Conservation (phyloP, 1,139 yeast species). For the Geotrichum fermentans region DNA sequence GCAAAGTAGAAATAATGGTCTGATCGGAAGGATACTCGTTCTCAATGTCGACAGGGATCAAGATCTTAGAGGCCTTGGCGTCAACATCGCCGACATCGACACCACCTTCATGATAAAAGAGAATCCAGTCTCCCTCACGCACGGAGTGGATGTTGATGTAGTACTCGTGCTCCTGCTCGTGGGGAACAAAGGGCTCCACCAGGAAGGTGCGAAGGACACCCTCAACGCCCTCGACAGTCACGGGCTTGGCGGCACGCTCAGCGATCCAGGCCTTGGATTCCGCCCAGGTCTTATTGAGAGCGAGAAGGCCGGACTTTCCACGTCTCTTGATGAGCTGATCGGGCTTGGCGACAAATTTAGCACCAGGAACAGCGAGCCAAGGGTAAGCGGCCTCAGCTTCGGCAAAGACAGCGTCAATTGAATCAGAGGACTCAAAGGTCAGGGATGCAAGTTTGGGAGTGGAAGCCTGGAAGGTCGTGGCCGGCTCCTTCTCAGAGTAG, state of each 20-base stretch:
- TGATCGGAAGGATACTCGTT: conserved; percentile 41
- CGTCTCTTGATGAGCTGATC: conserved; percentile 47
- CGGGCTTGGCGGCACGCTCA: conserved; percentile 41
- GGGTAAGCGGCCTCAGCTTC: conserved; percentile 41
- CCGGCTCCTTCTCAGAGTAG: conserved; percentile 35
- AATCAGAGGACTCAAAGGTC: conserved; percentile 34
- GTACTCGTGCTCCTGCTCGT: conserved; percentile 44
- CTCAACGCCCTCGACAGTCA: conserved; percentile 41
- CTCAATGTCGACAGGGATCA: conserved; percentile 43
- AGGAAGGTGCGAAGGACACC: conserved; percentile 43
- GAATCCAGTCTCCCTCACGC: conserved; percentile 47
- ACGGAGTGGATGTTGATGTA: conserved; percentile 47
- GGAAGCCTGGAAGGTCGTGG: conserved; percentile 36
- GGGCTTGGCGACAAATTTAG: conserved; percentile 45
- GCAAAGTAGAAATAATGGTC: conserved; percentile 34
- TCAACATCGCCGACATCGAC: conserved; percentile 48
- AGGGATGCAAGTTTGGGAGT: conserved; percentile 42
- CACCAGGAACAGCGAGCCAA: conserved; percentile 40
- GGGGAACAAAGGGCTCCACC: conserved; percentile 47
- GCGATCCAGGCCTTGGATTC: conserved; percentile 44
- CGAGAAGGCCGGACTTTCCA: conserved; percentile 44
- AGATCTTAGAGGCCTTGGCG: conserved; percentile 43
- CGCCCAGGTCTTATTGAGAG: conserved; percentile 44
- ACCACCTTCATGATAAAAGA: conserved; percentile 48
- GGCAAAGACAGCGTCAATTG: conserved; percentile 36